Conservation (phyloP, 495 filamentous ascomycete species). For the Penicillium steckii region DNA sequence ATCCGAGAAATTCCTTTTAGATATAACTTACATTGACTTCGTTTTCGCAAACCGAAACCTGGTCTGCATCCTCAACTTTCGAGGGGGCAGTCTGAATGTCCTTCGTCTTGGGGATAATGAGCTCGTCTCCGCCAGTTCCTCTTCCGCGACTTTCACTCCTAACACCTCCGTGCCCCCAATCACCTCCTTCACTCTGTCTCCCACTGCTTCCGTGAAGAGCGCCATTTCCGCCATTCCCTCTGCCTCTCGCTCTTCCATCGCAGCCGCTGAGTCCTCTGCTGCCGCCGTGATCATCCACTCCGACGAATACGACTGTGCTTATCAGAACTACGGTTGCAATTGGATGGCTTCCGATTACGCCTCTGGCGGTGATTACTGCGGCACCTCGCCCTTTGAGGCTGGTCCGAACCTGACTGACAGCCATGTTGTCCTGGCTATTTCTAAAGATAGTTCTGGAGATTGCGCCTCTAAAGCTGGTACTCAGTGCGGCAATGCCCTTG, state of each 20-base stretch:
- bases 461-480: conserved; percentile 4
- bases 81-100: neutral
- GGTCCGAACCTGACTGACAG: conserved; percentile 6
- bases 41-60: neutral
- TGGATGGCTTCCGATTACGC: conserved; percentile 13
- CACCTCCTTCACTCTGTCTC: neutral
- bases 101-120: neutral
- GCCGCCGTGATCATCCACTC: neutral
- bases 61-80: neutral
- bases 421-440: conserved; percentile 9
- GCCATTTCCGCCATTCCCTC: neutral
- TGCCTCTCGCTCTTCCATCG: neutral
- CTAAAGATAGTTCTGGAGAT: conserved; percentile 8
- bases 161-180: neutral
- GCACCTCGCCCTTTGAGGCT: conserved; percentile 7
- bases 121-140: neutral
- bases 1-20: neutral
- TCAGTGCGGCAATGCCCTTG: conserved; percentile 10
- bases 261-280: neutral
- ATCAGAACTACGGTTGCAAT: conserved; percentile 6
- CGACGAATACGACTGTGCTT: conserved; percentile 13
- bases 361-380: conserved; percentile 11
- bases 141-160: neutral
- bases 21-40: neutral
- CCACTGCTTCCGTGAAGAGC: neutral